Conservation (phyloP, 1,139 yeast genomes). For the Fermentozyma sake region DNA sequence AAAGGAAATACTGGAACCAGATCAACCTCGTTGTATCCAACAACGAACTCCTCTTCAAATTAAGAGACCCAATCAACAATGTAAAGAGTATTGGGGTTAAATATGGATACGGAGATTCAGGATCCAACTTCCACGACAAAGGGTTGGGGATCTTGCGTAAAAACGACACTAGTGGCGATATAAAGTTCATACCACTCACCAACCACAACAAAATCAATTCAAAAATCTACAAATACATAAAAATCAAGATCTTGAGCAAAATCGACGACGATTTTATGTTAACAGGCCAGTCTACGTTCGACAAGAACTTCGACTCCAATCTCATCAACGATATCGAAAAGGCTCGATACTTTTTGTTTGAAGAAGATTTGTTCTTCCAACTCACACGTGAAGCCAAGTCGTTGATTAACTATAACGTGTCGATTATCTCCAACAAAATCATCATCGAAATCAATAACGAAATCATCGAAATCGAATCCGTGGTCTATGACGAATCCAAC, state of each 20-base stretch:
- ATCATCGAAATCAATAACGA: constrained; percentile 62
- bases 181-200: constrained; percentile 29
- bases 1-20: constrained; percentile 70
- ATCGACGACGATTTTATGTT: constrained; percentile 49
- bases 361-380: constrained; percentile 74
- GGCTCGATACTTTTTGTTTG: constrained; percentile 73
- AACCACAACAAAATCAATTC: constrained; percentile 16
- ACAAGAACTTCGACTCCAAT: constrained; percentile 13
- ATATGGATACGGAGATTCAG: constrained; percentile 90
- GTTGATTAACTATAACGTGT: constrained; percentile 69
- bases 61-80: constrained; percentile 50
- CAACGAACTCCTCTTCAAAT: constrained; percentile 70
- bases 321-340: constrained; percentile 51
- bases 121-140: constrained; percentile 62
- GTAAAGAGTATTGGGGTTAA: constrained; percentile 64
- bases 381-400: constrained; percentile 71
- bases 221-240: constrained; percentile 38
- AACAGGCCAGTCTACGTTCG: constrained; percentile 43
- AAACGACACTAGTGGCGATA: constrained; percentile 29
- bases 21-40: constrained; percentile 47
- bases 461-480: constrained; percentile 64
- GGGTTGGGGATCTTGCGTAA: constrained; percentile 68
- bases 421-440: constrained; percentile 60
- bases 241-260: constrained; percentile 51
- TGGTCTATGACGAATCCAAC: constrained; percentile 43